A percentile compares a stretch with the other conserved stretches of the same genome.
Evolutionary conservation across 2,329 filamentous ascomycete genomes (phyloP).

Genomic region (Penicillium verrucosum): DNA sequence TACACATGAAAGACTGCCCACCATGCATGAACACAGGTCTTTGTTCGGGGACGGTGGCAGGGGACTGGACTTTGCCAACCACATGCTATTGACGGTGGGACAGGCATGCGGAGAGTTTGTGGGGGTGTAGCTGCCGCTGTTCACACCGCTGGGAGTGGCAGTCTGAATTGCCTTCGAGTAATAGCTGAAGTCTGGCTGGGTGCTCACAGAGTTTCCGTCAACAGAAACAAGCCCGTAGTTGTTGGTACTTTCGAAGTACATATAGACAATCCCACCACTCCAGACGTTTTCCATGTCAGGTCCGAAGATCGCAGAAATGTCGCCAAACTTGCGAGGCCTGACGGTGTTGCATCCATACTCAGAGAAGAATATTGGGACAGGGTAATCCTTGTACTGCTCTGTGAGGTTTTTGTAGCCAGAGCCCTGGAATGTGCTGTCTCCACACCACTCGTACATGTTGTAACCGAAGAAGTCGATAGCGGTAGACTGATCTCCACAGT

Average conservation of each 20-base stretch:
- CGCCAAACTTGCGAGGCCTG: slow-evolving; percentile 72
- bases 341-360: slow-evolving; percentile 90
- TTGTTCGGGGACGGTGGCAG: slow-evolving; percentile 80
- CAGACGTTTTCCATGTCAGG: slow-evolving; percentile 76
- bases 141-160: neutral
- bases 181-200: slow-evolving; percentile 33
- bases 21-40: slow-evolving; percentile 80
- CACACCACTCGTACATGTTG: slow-evolving; percentile 99
- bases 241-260: slow-evolving; percentile 90
- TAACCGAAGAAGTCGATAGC: slow-evolving; percentile 96
- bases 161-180: slow-evolving; percentile 3
- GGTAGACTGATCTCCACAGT: slow-evolving; percentile 67
- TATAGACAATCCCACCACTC: slow-evolving; percentile 95
- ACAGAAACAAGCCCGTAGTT: slow-evolving; percentile 69
- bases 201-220: slow-evolving; percentile 59
- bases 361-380: slow-evolving; percentile 92
- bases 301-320: slow-evolving; percentile 76
- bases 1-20: slow-evolving; percentile 65
- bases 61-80: slow-evolving; percentile 61
- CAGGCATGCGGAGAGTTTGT: neutral
- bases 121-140: neutral
- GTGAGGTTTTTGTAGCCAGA: slow-evolving; percentile 80
- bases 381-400: slow-evolving; percentile 79
- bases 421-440: slow-evolving; percentile 67
- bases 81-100: slow-evolving; percentile 43